These are phyloP conservation scores for Fusarium sp. DNA, from an alignment of 2,329 filamentous ascomycete genomes.

Conservation along the genomic window DNA sequence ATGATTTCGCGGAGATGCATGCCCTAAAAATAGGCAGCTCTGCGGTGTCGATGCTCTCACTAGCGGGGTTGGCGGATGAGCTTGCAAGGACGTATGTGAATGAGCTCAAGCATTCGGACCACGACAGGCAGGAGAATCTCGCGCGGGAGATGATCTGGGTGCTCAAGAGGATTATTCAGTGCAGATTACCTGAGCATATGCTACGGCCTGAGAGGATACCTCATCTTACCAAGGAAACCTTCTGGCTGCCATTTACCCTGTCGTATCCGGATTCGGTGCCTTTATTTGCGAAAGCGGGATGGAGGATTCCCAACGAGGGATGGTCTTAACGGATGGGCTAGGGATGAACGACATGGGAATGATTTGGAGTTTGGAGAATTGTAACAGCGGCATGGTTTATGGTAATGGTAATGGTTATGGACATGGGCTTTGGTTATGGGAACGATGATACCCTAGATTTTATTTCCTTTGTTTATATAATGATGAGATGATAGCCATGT, in stretches of 20 bases:
- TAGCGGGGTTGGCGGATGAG: slow-evolving; percentile 50
- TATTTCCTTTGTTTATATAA: slow-evolving; percentile 9
- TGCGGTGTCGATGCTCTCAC: slow-evolving; percentile 46
- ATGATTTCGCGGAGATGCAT: slow-evolving; percentile 48
- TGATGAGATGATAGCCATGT: not conserved
- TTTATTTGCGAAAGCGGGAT: slow-evolving; percentile 49
- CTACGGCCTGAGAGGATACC: slow-evolving; percentile 31
- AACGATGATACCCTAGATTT: slow-evolving; percentile 32
- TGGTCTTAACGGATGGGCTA: not conserved
- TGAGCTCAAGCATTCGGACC: slow-evolving; percentile 30
- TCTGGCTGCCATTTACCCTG: slow-evolving; percentile 49
- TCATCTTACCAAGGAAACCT: slow-evolving; percentile 41
- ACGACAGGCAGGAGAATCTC: slow-evolving; percentile 32
- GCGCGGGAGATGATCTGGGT: slow-evolving; percentile 51
- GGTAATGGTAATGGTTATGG: not conserved
- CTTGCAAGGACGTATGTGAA: slow-evolving; percentile 49
- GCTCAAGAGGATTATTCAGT: slow-evolving; percentile 45
- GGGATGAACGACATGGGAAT: not conserved
- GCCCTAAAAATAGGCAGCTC: slow-evolving; percentile 29
- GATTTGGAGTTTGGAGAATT: slow-evolving; percentile 20
- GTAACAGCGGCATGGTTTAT: not conserved
- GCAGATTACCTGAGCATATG: slow-evolving; percentile 31
- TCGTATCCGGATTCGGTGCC: slow-evolving; percentile 44
- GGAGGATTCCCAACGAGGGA: slow-evolving; percentile 25
- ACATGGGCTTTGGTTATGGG: slow-evolving; percentile 6